A percentile compares a stretch with the other conserved stretches of the same genome.
These are phyloP conservation scores for Dryas alaskensis DNA, from an alignment of 306 rosid genomes.

Conservation along the genomic window DNA sequence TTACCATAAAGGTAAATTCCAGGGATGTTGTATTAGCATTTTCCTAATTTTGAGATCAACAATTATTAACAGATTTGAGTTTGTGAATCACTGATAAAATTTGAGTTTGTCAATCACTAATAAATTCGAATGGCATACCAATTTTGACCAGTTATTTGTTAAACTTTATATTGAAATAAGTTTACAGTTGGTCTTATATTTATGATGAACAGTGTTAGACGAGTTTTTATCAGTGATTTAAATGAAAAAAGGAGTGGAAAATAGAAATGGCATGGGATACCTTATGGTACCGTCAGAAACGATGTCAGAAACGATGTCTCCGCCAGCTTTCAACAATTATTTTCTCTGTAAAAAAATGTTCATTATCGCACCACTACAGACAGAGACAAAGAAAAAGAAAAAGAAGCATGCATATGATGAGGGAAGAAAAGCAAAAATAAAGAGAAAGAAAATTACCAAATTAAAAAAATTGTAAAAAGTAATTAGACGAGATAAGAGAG, in stretches of 20 bases:
- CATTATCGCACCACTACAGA: conserved; percentile 8
- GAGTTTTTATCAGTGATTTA: too few species aligned
- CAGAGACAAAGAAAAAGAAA: conserved; percentile 1
- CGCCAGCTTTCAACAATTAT: conserved; percentile 16
- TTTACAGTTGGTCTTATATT: too few species aligned
- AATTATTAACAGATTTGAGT: too few species aligned
- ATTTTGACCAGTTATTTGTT: too few species aligned
- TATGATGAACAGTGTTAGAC: too few species aligned
- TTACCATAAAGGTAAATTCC: too few species aligned
- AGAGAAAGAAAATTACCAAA: neutral
- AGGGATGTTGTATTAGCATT: too few species aligned
- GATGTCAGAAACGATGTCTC: neutral
- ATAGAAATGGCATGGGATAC: conserved; percentile 26
- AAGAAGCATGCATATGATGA: conserved; percentile 1
- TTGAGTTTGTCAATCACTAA: too few species aligned
- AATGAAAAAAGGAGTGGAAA: neutral
- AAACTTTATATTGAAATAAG: too few species aligned
- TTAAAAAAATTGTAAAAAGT: neutral
- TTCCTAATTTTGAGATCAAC: too few species aligned
- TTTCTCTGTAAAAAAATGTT: neutral
- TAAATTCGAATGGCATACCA: too few species aligned
- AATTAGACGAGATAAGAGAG: neutral
- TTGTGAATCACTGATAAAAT: too few species aligned
- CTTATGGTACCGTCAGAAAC: conserved; percentile 11
- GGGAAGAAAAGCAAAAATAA: neutral